Base-by-base conservation (phyloP, 208 protist species). In the Leptomonas pyrrhocoris region DNA sequence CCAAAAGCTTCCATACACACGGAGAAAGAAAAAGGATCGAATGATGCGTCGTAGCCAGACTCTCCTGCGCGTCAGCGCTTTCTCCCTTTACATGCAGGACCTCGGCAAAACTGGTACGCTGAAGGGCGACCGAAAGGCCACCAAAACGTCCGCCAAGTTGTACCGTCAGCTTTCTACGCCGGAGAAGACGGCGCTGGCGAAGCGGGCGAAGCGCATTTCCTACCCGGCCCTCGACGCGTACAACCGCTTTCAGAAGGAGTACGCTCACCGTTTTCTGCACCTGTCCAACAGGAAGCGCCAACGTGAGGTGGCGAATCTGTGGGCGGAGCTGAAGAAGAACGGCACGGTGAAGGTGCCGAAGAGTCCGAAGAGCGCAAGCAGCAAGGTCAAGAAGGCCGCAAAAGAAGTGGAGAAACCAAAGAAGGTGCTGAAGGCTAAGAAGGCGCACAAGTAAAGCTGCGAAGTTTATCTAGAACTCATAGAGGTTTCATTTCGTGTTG, bases 151-250 rank as follows among this genome's bases (percentile, higher is more conserved):
- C 0, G 66, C 74, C 28, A 77, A 74, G 68, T 51, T 73, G 55
- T 94, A 94, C 79, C 68, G 49, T 28, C 34, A 74, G 42, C 85
- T 94, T 15, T 76, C 63, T 21, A 60, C 74, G 40, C 45, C 58
- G 19, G 68, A 90, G 75, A 69, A 77, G 62, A 62, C 42, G 43
- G 67, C 77, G 6, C 79, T 90, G 23, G 42, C 80, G 58, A 48
- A 73, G 48, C 83, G 83, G 9, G 86, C 86, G 9, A 28, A 48
- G 25, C 68, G 73, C n/a, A 38, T 80, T 28, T 74, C 71, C 0
- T 86, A 89, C 70, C 88, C 88, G 8, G 79, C 80, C 6, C 77
- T 91, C 12, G 85, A 91, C 57, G 78, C 88, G 18, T 94, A 85
- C 74, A 91, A 91, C 73, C 74, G 77, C 55, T 86, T 94, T 64